Base-by-base conservation (phyloP, 116 monocot genomes). In the Dioscorea cayenensis region DNA sequence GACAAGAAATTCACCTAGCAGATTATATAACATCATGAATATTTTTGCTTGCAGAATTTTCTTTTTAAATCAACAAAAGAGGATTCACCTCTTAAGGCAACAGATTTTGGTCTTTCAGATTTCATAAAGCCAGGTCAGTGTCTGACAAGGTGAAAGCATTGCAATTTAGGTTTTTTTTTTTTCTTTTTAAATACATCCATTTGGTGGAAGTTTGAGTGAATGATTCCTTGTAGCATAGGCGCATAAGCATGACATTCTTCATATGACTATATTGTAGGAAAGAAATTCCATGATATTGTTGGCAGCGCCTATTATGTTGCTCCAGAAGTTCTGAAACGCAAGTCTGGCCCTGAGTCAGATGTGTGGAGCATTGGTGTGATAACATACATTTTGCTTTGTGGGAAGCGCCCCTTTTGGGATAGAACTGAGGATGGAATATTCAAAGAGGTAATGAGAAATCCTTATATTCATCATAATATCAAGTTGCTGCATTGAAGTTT, bases 351-450 rank as follows among this genome's bases (percentile, higher is more conserved):
- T 20, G 96, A 92, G 67, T 96, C 96, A 27, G 96, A 96, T 84
- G 96, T 88, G 51, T 96, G 96, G 96, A 96, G 96, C 63, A 92
- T 96, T 76, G 96, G 96, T 13, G 92, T 96, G 14, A 96, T 96
- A 66, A 92, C 92, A 1, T 96, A 92, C 69, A 92, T 96, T 74
- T 81, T 96, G 63, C 92, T 96, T 52, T 92, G 92, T 72, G 96
- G 96, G 62, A 87, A 81, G 55, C 85, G 89, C 12, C 96, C 96
- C 21, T 95, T 95, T 87, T 92, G 90, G 92, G 85, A 89, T 79
- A 85, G 75, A 76, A 92, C 89, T 14, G 90, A 95, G 66, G 90
- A 95, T 77, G 95, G 95, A 55, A 82, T 95, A 71, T 92, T 95
- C 71, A 87, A 77, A 63, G 95, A 95, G 92, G 95, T 96, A 81